Evolutionary conservation across 164 flowering plant genomes (phyloP).

Genomic region (Liriodendron chinense): DNA sequence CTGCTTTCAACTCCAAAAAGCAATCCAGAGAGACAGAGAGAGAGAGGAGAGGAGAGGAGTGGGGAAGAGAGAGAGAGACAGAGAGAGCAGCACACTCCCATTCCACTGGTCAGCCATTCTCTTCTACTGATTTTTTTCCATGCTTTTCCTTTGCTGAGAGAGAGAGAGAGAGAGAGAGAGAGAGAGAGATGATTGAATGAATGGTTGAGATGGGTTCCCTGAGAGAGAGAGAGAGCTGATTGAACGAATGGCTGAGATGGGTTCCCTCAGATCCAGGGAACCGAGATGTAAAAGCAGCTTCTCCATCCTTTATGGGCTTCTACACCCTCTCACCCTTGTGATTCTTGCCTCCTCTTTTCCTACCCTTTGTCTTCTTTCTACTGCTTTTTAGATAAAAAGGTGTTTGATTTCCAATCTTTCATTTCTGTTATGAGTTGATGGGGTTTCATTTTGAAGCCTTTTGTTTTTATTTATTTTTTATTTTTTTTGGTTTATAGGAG

Average conservation of each 20-base stretch:
- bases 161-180: not conserved
- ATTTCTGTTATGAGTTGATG: constrained; percentile 8
- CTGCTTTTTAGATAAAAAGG: not conserved
- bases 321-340: constrained; percentile 16
- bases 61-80: constrained; percentile 2
- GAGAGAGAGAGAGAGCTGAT: constrained; percentile 4
- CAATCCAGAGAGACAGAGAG: not conserved
- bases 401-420: not conserved
- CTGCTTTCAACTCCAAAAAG: not conserved
- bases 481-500: constrained; percentile 6
- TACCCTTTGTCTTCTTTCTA: not conserved
- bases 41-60: not conserved
- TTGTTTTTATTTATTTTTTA: not conserved
- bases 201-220: constrained; percentile 26
- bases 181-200: constrained; percentile 4
- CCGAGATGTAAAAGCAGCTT: constrained; percentile 14
- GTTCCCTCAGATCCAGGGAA: constrained; percentile 34
- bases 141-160: not conserved
- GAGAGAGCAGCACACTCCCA: not conserved
- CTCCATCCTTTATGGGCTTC: constrained; percentile 14
- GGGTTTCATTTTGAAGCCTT: not conserved
- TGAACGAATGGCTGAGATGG: constrained; percentile 15
- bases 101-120: not conserved
- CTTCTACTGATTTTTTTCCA: not conserved
- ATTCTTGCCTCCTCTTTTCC: constrained; percentile 10